Percentiles rank a stretch among this genome's conserved stretches.
phyloP scores from a whole-genome alignment of 108 stramenopile genomes.

The Schizochytrium sp. region DNA sequence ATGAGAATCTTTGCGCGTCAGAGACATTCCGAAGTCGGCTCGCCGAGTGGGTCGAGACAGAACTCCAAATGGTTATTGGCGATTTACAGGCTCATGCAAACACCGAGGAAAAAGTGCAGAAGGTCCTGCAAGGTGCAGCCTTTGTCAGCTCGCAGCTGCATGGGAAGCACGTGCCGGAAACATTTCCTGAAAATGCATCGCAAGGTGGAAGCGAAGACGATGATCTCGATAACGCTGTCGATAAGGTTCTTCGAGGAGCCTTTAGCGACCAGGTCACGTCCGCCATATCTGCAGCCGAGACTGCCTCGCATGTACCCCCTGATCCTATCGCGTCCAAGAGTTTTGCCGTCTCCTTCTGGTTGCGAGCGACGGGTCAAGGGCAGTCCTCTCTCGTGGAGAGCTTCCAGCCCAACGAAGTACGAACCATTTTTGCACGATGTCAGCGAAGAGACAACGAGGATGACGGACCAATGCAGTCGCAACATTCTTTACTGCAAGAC shows the following conservation, averaged over 20 bases:
- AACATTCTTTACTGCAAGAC: background rate
- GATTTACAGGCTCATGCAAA: background rate
- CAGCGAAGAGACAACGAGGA: background rate
- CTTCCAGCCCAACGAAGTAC: background rate
- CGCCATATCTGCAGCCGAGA: background rate
- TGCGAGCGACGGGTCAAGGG: background rate
- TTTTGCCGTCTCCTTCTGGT: background rate
- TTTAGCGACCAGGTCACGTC: background rate
- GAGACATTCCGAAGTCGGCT: background rate
- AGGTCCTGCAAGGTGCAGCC: background rate
- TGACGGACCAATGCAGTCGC: background rate
- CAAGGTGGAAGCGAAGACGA: background rate
- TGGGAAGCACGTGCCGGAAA: background rate
- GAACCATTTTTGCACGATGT: background rate
- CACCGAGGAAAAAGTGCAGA: background rate
- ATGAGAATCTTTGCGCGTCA: background rate
- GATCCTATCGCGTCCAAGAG: background rate
- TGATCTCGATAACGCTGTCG: background rate
- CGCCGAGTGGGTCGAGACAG: background rate
- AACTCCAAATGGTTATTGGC: background rate
- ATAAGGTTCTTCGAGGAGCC: background rate
- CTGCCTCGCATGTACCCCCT: background rate
- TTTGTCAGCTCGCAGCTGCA: background rate
- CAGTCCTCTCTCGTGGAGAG: background rate
- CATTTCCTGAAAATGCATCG: background rate